A percentile compares a stretch with the other conserved stretches of the same genome.
Conservation (phyloP, 2,329 filamentous ascomycete species). For the Fusarium sp. region DNA sequence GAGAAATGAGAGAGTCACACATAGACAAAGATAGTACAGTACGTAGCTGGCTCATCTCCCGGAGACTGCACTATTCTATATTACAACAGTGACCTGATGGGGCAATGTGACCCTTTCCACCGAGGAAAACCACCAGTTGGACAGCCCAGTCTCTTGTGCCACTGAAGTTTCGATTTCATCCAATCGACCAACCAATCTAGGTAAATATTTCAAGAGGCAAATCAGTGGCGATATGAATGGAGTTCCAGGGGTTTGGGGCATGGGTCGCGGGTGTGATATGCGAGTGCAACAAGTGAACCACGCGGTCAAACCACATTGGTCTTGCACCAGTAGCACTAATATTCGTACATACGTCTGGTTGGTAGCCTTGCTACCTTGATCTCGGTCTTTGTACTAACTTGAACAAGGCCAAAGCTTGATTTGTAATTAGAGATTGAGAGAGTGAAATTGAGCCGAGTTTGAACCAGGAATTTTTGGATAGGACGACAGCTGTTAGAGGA, state of each 20-base stretch:
- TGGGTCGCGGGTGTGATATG: slow-evolving; percentile 11
- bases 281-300: background rate
- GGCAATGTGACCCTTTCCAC: slow-evolving; percentile 4
- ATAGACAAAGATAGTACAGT: slow-evolving; percentile 23
- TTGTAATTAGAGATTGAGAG: background rate
- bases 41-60: slow-evolving; percentile 4
- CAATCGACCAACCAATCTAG: background rate
- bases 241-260: slow-evolving; percentile 14
- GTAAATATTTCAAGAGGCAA: slow-evolving; percentile 18
- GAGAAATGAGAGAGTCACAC: slow-evolving; percentile 5
- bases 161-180: background rate
- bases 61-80: slow-evolving; percentile 11
- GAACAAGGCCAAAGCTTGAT: background rate
- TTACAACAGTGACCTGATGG: slow-evolving; percentile 15
- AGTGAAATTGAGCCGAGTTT: too few species aligned
- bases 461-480: too few species aligned
- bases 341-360: too few species aligned
- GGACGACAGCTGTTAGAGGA: background rate
- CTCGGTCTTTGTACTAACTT: background rate
- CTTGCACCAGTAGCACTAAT: background rate
- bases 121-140: slow-evolving; percentile 23
- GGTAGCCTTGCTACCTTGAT: background rate
- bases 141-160: slow-evolving; percentile 7
- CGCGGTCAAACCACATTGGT: background rate
- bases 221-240: slow-evolving; percentile 24